A percentile compares a stretch with the other conserved stretches of the same genome.
Conservation (phyloP, 768 basidiomycete species). For the Cubamyces sp. region DNA sequence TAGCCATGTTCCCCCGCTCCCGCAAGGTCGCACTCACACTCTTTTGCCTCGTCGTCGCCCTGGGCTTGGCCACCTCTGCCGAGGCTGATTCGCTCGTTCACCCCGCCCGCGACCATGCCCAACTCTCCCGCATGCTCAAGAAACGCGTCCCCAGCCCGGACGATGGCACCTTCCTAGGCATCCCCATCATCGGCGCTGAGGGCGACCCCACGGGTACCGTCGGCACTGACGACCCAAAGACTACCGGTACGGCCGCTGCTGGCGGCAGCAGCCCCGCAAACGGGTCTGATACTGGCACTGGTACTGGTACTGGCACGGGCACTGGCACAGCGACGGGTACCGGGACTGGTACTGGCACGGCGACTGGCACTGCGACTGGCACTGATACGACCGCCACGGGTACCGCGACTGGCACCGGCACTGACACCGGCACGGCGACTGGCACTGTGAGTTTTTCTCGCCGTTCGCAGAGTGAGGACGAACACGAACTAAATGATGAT, state of each 20-base stretch:
- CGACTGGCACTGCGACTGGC: slow-evolving; percentile 5
- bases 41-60: slow-evolving; percentile 60
- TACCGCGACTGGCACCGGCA: slow-evolving; percentile 2
- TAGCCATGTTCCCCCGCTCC: slow-evolving; percentile 53
- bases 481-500: too few species aligned
- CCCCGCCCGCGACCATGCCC: slow-evolving; percentile 57
- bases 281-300: slow-evolving; percentile 19
- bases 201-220: slow-evolving; percentile 31
- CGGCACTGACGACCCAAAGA: slow-evolving; percentile 6
- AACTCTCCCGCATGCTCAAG: slow-evolving; percentile 68
- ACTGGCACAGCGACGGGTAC: slow-evolving; percentile 28
- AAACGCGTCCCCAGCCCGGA: slow-evolving; percentile 52
- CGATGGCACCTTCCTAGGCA: slow-evolving; percentile 13
- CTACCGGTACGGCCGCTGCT: too few species aligned
- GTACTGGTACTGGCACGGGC: slow-evolving; percentile 18
- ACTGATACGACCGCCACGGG: slow-evolving; percentile 21
- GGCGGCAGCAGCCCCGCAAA: background rate
- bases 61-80: slow-evolving; percentile 50
- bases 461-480: background rate
- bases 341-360: slow-evolving; percentile 25
- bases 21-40: slow-evolving; percentile 59
- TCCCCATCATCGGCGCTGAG: slow-evolving; percentile 37
- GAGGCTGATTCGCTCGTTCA: slow-evolving; percentile 48
- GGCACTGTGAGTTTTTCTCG: background rate
- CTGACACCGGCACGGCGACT: background rate